These are phyloP conservation scores for Colletotrichum sp. DNA, from an alignment of 2,329 filamentous ascomycete genomes.

Conservation along the genomic window DNA sequence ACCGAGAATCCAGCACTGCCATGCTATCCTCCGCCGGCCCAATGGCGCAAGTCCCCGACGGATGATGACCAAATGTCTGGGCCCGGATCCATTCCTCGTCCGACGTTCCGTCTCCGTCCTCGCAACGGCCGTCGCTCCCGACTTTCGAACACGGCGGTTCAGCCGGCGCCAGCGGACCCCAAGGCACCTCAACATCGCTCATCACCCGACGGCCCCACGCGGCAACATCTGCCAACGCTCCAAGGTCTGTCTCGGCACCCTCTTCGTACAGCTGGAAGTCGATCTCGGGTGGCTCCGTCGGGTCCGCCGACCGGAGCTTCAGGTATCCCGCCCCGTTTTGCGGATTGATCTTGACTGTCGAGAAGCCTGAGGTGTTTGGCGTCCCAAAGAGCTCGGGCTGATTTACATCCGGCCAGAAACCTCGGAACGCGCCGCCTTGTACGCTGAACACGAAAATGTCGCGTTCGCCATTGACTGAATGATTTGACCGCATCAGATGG, in stretches of 20 bases:
- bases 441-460: constrained; percentile 63
- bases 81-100: constrained; percentile 45
- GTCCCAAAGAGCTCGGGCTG: not conserved
- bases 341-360: constrained; percentile 32
- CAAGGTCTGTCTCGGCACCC: constrained; percentile 50
- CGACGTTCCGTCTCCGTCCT: constrained; percentile 37
- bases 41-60: constrained; percentile 61
- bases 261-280: constrained; percentile 62
- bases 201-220: constrained; percentile 26
- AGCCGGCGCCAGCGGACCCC: constrained; percentile 22
- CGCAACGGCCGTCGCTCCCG: constrained; percentile 23
- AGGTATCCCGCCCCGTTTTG: constrained; percentile 67
- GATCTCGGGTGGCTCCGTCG: constrained; percentile 67
- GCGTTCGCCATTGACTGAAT: constrained; percentile 43
- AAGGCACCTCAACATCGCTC: not conserved
- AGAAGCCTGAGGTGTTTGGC: not conserved
- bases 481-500: not conserved
- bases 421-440: constrained; percentile 50
- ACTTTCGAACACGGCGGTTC: constrained; percentile 13
- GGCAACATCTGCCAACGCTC: constrained; percentile 33
- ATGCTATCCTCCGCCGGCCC: constrained; percentile 56
- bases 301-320: constrained; percentile 63
- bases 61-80: constrained; percentile 60
- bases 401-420: constrained; percentile 1
- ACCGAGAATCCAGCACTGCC: constrained; percentile 62